Conservation (phyloP, 352 stramenopile species). For the Globisporangium lucens region DNA sequence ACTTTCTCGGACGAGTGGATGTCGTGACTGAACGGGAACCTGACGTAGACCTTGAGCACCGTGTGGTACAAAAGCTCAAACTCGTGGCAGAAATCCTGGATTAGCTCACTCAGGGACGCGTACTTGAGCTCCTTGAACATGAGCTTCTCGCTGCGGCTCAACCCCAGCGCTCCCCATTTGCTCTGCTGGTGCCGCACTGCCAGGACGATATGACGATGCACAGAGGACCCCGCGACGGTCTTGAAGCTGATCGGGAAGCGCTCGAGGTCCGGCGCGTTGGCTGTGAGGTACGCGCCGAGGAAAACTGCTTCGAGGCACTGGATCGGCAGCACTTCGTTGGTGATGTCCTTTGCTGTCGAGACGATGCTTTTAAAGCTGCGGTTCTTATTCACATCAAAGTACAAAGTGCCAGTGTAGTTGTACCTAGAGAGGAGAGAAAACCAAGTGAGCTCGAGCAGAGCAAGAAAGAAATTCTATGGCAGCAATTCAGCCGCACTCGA, state of each 20-base stretch:
- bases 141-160: constrained; percentile 80
- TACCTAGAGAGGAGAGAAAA: constrained; percentile 32
- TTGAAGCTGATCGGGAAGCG: constrained; percentile 88
- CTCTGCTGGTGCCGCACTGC: constrained; percentile 66
- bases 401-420: constrained; percentile 86
- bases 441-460: constrained; percentile 5
- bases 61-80: constrained; percentile 65
- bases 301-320: constrained; percentile 90
- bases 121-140: constrained; percentile 87
- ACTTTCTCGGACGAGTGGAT: constrained; percentile 88
- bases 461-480: not conserved
- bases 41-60: constrained; percentile 77
- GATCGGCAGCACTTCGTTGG: constrained; percentile 80
- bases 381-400: constrained; percentile 88
- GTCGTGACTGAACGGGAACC: constrained; percentile 81
- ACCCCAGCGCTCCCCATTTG: constrained; percentile 80
- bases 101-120: constrained; percentile 67
- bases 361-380: constrained; percentile 87
- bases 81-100: constrained; percentile 64
- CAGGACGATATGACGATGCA: constrained; percentile 83
- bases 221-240: constrained; percentile 49
- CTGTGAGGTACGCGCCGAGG: constrained; percentile 74
- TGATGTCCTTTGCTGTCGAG: constrained; percentile 83
- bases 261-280: constrained; percentile 58
- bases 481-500: constrained; percentile 38